phyloP scores from a whole-genome alignment of 1,139 yeast genomes.

The Blastobotrys raffinosifermentans region DNA sequence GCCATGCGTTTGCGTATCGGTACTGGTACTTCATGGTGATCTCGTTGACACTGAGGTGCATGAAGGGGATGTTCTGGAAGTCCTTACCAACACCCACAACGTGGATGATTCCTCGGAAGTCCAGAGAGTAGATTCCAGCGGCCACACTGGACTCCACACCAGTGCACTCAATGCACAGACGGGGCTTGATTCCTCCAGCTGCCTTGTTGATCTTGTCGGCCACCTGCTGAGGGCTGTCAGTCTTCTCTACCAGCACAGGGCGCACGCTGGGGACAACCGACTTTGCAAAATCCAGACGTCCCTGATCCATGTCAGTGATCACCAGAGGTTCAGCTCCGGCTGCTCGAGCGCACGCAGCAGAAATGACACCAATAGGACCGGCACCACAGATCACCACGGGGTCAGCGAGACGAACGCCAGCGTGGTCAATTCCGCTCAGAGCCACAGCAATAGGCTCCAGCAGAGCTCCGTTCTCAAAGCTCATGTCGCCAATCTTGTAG shows the following conservation, averaged over 20 bases:
- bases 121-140: conserved; percentile 53
- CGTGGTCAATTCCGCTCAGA: conserved; percentile 71
- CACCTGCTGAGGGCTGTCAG: conserved; percentile 31
- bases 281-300: conserved; percentile 22
- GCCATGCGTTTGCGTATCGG: conserved; percentile 74
- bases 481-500: conserved; percentile 63
- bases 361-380: conserved; percentile 84
- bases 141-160: conserved; percentile 65
- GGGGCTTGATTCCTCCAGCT: conserved; percentile 49
- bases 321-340: conserved; percentile 73
- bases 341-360: conserved; percentile 72
- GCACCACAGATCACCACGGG: conserved; percentile 80
- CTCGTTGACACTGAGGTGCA: conserved; percentile 65
- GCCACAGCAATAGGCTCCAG: conserved; percentile 88
- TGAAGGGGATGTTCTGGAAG: conserved; percentile 65
- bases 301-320: conserved; percentile 45
- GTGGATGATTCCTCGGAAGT: conserved; percentile 60
- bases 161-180: conserved; percentile 63
- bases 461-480: conserved; percentile 81
- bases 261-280: conserved; percentile 30
- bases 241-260: conserved; percentile 22
- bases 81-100: conserved; percentile 76
- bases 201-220: conserved; percentile 37
- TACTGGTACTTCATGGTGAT: conserved; percentile 67
- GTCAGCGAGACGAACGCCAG: conserved; percentile 66